These are phyloP conservation scores for Carallia brachiata DNA, from an alignment of 345 rosid genomes.

Conservation along the genomic window DNA sequence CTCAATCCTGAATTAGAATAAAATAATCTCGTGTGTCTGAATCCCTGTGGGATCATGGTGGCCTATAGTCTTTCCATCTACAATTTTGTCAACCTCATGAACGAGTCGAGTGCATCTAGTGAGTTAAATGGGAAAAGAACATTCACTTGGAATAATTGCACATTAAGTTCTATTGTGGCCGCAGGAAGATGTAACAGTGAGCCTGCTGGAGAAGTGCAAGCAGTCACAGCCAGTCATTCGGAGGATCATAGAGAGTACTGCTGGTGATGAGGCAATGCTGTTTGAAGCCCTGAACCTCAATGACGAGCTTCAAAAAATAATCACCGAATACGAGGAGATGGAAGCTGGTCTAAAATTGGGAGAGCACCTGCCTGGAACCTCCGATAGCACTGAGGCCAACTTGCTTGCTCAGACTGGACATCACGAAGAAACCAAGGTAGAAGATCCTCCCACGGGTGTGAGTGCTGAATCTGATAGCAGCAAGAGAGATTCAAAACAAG, in stretches of 20 bases:
- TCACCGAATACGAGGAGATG: slow-evolving; percentile 43
- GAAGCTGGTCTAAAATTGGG: slow-evolving; percentile 29
- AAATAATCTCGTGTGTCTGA: no score
- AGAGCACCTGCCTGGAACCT: slow-evolving; percentile 20
- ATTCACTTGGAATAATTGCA: neutral
- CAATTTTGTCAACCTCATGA: neutral
- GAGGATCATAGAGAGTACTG: slow-evolving; percentile 49
- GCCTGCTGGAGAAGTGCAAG: neutral
- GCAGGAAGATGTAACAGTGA: neutral
- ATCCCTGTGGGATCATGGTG: no score
- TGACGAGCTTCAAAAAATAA: slow-evolving; percentile 63
- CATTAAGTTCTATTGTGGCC: neutral
- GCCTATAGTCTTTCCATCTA: no score
- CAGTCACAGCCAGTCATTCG: slow-evolving; percentile 16
- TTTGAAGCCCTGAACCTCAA: neutral
- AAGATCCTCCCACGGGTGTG: slow-evolving; percentile 11
- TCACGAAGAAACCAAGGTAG: slow-evolving; percentile 4
- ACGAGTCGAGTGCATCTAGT: neutral
- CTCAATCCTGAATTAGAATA: no score
- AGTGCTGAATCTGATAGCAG: slow-evolving; percentile 17
- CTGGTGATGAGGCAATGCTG: slow-evolving; percentile 4
- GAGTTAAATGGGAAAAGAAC: neutral
- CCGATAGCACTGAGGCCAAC: slow-evolving; percentile 4
- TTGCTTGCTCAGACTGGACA: neutral
- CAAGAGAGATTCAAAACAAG: slow-evolving; percentile 9